phyloP scores from a whole-genome alignment of 139 green algal species.

The Asterochloris erici region DNA sequence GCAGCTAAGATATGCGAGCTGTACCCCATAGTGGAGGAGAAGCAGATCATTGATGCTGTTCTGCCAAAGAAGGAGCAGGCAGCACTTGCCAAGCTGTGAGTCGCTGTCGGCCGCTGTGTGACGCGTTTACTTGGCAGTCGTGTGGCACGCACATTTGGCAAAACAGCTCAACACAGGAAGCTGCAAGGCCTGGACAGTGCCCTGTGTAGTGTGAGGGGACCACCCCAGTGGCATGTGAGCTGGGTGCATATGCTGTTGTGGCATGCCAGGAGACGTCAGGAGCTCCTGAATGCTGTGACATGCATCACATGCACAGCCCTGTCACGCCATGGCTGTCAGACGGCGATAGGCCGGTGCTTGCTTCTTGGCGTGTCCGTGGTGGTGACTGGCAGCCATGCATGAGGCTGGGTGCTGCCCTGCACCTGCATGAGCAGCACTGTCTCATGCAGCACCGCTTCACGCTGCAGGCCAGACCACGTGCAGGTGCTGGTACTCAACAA shows the following conservation, averaged over 20 bases:
- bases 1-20: conserved; percentile 80
- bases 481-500: conserved; percentile 82
- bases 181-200: too few relatives aligned
- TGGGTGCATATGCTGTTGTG: neutral
- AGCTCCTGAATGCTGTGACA: too few relatives aligned
- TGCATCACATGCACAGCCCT: too few relatives aligned
- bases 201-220: too few relatives aligned
- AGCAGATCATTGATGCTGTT: conserved; percentile 80
- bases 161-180: too few relatives aligned
- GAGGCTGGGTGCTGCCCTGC: neutral
- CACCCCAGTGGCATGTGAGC: neutral
- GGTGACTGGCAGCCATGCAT: neutral
- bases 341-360: neutral
- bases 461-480: conserved; percentile 70
- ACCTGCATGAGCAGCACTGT: neutral
- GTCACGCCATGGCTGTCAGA: too few relatives aligned
- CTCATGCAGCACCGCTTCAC: neutral
- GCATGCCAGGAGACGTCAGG: too few relatives aligned
- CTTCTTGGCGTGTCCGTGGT: neutral
- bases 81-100: conserved; percentile 86
- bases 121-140: too few relatives aligned
- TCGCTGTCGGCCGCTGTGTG: neutral
- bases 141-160: too few relatives aligned
- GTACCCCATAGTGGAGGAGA: conserved; percentile 84
- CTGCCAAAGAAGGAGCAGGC: conserved; percentile 95